Conservation (phyloP, 108 stramenopile genomes). For the Nitzschia sp. region DNA sequence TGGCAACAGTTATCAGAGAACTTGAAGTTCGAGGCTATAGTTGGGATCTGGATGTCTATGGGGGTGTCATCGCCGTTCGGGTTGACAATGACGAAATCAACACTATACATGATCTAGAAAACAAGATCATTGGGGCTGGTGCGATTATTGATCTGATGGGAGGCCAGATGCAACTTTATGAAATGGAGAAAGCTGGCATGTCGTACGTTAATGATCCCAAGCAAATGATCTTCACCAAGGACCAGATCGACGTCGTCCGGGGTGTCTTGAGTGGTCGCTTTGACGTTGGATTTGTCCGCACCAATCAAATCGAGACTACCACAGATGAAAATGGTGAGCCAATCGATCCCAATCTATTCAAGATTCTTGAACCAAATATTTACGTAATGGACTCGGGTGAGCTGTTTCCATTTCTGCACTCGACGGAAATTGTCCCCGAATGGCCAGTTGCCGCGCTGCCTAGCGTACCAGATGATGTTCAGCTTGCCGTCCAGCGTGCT, state of each 20-base stretch:
- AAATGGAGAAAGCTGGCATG: no score
- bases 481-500: constrained; percentile 30
- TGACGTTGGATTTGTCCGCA: constrained; percentile 47
- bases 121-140: constrained; percentile 28
- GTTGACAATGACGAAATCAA: constrained; percentile 22
- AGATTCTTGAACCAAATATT: constrained; percentile 16
- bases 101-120: constrained; percentile 20
- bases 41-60: constrained; percentile 15
- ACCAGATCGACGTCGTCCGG: constrained; percentile 15
- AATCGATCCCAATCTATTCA: constrained; percentile 16
- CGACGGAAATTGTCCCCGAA: constrained; percentile 36
- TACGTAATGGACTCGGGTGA: constrained; percentile 25
- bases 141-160: constrained; percentile 33
- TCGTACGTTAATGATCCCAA: no score
- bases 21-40: neutral
- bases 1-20: neutral
- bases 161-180: constrained; percentile 41
- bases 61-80: constrained; percentile 14
- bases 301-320: constrained; percentile 31
- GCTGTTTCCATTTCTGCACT: constrained; percentile 33
- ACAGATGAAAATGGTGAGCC: constrained; percentile 12
- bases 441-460: constrained; percentile 36
- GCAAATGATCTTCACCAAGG: constrained; percentile 36
- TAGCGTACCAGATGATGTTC: constrained; percentile 25
- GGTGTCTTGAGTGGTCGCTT: no score